Evolutionary conservation across 2,329 filamentous ascomycete species (phyloP).

Genomic region (Leptographium galeiforme): DNA sequence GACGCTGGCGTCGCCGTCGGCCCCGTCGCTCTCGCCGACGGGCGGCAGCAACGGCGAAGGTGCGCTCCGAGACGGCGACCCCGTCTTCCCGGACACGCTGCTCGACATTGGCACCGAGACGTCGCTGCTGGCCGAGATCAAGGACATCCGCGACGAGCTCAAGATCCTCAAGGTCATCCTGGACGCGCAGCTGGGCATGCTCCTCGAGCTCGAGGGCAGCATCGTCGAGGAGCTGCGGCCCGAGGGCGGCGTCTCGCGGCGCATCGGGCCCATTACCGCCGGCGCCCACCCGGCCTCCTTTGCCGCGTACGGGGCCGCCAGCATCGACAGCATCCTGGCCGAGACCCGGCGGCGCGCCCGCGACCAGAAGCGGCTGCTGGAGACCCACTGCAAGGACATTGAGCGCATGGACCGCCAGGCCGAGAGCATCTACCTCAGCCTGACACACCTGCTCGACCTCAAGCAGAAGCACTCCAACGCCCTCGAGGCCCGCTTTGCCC

Average conservation of each 20-base stretch:
- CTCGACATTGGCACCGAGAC: slow-evolving; percentile 49
- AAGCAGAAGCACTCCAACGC: slow-evolving; percentile 60
- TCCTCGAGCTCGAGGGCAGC: slow-evolving; percentile 27
- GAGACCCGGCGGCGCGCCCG: slow-evolving; percentile 40
- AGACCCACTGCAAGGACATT: slow-evolving; percentile 45
- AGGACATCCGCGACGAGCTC: slow-evolving; percentile 55
- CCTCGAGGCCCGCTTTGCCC: slow-evolving; percentile 47
- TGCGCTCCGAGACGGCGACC: neutral
- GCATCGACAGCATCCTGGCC: slow-evolving; percentile 3
- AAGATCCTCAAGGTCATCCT: slow-evolving; percentile 41
- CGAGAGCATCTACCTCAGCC: slow-evolving; percentile 42
- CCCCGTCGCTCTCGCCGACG: neutral
- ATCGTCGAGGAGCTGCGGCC: slow-evolving; percentile 20
- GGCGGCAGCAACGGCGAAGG: neutral
- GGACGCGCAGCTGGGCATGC: slow-evolving; percentile 6
- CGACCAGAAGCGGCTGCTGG: slow-evolving; percentile 43
- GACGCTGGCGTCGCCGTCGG: slow-evolving; percentile 2
- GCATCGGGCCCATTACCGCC: too few species aligned
- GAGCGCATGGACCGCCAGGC: slow-evolving; percentile 51
- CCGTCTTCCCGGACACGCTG: slow-evolving; percentile 37
- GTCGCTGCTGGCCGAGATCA: slow-evolving; percentile 46
- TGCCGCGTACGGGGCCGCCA: neutral
- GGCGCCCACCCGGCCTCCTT: too few species aligned
- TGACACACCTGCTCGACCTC: slow-evolving; percentile 50
- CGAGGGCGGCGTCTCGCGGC: neutral